Evolutionary conservation across 1,284 basidiomycete genomes (phyloP), one percentile per base, ranked within the genome.

Genomic region (Ceratobasidium sp.): DNA sequence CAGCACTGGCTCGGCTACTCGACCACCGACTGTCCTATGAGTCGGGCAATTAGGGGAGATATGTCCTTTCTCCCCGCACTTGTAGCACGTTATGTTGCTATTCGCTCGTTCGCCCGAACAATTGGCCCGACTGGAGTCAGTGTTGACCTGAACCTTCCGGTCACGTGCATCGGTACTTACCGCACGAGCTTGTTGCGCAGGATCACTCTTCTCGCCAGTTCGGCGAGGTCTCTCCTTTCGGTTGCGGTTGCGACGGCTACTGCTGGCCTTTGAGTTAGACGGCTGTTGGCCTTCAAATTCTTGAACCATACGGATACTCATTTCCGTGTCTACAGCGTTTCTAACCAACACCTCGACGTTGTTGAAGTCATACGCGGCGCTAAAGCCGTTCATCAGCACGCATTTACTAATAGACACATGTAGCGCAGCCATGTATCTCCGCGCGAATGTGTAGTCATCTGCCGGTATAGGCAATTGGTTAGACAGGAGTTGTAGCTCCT

Each of bases 1-100:
- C 33, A 36, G 33, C 9, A 59, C 19, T 36, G 56, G 56, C 56
- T 59, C 56, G 33, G n/a, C 56, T 36, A 36, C 56, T 36, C 44
- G 33, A 3, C 27, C 24, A 7, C 27, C 2, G 24, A 56, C 33
- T 14, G 6, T 29, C 7, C 53, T 31, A 9, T 29, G 27, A 4
- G 8, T 4, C 6, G 53, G 53, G 53, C 53, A 56, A 29, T 56
- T 56, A 56, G 53, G 53, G 22, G 53, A 5, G 33, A 56, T 56
- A 19, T 56, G 53, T 6, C 53, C 53, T n/a, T 56, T 56, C 24
- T 56, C 33, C 7, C 24, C n/a, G 19, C 53, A 56, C 14, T 27
- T 24, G 24, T 56, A 59, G 14, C 56, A 41, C 5, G 56, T 59
- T 59, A 59, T 59, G 31, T n/a, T 29, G n/a, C 44, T 41, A 29